These are phyloP conservation scores for Dendrothele bispora DNA, from an alignment of 768 basidiomycete species.

Conservation along the genomic window DNA sequence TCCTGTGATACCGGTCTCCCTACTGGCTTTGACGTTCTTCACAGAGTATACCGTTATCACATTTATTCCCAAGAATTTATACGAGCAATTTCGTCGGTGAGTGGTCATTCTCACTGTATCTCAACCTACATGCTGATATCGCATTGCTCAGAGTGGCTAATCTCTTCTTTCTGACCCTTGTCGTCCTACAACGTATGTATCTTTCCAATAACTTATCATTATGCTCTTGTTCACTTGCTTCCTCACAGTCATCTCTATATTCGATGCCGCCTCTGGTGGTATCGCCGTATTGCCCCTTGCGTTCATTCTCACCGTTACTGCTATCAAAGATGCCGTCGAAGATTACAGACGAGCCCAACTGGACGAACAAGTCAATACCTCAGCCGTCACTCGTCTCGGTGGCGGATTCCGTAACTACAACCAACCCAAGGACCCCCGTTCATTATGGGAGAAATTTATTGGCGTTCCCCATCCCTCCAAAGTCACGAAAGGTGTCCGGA, in stretches of 20 bases:
- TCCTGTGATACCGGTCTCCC: not conserved
- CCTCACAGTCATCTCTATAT: conserved; percentile 77
- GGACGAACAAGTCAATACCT: conserved; percentile 95
- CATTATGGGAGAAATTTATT: conserved; percentile 74
- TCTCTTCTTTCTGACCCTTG: conserved; percentile 85
- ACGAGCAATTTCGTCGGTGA: conserved; percentile 90
- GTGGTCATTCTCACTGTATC: conserved; percentile 14
- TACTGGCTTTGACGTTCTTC: not conserved
- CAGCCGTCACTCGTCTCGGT: conserved; percentile 85
- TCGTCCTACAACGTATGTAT: conserved; percentile 71
- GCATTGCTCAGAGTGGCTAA: conserved; percentile 76
- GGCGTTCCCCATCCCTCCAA: conserved; percentile 70
- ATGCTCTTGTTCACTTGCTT: not conserved
- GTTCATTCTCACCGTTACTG: conserved; percentile 87
- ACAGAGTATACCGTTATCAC: conserved; percentile 88
- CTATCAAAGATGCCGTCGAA: conserved; percentile 94
- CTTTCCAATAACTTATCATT: conserved; percentile 12
- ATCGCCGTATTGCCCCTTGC: conserved; percentile 83
- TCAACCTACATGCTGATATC: conserved; percentile 1
- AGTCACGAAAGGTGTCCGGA: conserved; percentile 82
- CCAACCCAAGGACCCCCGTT: conserved; percentile 72
- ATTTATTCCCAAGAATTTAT: conserved; percentile 92
- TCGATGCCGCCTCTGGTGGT: conserved; percentile 83
- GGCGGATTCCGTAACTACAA: conserved; percentile 89
- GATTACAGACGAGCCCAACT: conserved; percentile 88